Evolutionary conservation across 2,329 filamentous ascomycete species (phyloP).

Genomic region (Cladosporium sp.): DNA sequence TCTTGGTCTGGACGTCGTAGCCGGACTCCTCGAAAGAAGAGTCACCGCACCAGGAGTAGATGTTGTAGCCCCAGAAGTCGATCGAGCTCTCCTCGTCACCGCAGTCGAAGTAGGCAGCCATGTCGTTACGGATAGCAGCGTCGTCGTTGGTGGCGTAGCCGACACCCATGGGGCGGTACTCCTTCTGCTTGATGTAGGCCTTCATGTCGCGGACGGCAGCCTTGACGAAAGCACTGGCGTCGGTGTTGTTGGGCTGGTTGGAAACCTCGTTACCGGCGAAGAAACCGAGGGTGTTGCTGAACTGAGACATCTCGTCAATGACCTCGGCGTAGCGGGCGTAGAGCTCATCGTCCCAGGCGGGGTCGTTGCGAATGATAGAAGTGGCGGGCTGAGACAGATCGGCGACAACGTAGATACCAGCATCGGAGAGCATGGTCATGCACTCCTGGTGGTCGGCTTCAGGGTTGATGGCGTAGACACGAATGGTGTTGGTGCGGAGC

Average conservation of each 20-base stretch:
- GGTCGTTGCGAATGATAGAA: constrained; percentile 79
- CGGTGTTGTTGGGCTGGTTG: constrained; percentile 81
- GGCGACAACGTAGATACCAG: constrained; percentile 91
- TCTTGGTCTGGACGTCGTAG: constrained; percentile 73
- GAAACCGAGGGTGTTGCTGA: constrained; percentile 91
- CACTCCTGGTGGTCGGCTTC: constrained; percentile 69
- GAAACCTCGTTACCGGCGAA: constrained; percentile 98
- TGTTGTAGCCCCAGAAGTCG: constrained; percentile 99
- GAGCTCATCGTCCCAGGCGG: constrained; percentile 71
- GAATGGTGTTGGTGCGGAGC: constrained; percentile 85
- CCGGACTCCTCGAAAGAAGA: constrained; percentile 71
- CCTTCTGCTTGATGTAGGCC: constrained; percentile 77
- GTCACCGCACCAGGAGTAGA: constrained; percentile 97
- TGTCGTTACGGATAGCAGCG: constrained; percentile 67
- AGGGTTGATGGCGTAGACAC: constrained; percentile 89
- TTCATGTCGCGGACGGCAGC: constrained; percentile 95
- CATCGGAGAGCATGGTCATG: constrained; percentile 74
- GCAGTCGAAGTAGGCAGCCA: constrained; percentile 95
- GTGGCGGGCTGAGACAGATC: constrained; percentile 73
- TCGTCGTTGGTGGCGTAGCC: constrained; percentile 97
- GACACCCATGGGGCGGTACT: constrained; percentile 73
- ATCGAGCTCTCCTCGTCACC: constrained; percentile 62
- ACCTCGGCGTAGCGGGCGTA: constrained; percentile 78
- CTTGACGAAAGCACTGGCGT: constrained; percentile 91
- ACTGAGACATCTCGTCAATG: constrained; percentile 72